A percentile compares a stretch with the other conserved stretches of the same genome.
Evolutionary conservation across 2,329 filamentous ascomycete species (phyloP).

Genomic region (Aspergillus sp.): DNA sequence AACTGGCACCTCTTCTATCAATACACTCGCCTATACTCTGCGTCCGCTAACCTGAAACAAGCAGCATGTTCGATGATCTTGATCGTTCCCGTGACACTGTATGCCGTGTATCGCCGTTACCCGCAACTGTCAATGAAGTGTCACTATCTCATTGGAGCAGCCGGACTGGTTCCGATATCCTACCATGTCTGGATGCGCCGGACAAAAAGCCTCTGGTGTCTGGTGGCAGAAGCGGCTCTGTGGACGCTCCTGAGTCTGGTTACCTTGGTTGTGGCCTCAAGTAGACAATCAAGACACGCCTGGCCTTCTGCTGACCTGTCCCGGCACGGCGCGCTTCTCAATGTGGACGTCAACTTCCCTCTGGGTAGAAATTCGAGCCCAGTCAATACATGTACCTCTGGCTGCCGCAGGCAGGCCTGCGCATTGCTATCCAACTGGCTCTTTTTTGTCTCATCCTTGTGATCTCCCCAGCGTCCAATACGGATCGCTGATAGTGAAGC

Average conservation of each 20-base stretch:
- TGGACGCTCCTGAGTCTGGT: background rate
- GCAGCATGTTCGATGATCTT: background rate
- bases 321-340: background rate
- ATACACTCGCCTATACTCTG: too few species aligned
- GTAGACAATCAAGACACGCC: background rate
- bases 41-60: background rate
- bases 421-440: background rate
- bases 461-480: too few species aligned
- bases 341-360: background rate
- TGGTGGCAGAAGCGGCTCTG: background rate
- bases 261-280: background rate
- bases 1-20: too few species aligned
- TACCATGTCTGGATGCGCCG: conserved; percentile 1
- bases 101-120: background rate
- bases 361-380: background rate
- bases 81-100: conserved; percentile 1
- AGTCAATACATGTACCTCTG: background rate
- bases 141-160: background rate
- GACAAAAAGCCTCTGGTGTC: background rate
- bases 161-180: background rate
- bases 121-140: conserved; percentile 1
- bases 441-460: background rate
- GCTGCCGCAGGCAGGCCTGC: background rate
- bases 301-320: background rate
- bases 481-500: too few species aligned